phyloP scores from a whole-genome alignment of 2,329 filamentous ascomycete species.

The Aspergillus amoenus region DNA sequence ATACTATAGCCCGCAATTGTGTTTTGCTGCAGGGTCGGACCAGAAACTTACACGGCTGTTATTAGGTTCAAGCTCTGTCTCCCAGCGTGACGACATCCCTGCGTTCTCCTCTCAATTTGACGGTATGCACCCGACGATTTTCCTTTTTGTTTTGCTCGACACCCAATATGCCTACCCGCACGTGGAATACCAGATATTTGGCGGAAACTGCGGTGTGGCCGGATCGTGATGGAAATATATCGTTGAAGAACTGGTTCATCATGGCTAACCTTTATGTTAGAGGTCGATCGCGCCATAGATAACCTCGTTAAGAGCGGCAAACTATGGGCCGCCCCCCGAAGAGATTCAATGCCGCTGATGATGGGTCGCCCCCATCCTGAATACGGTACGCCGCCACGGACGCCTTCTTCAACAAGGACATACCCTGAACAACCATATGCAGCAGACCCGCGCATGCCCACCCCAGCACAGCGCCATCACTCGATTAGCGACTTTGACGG shows the following conservation, averaged over 20 bases:
- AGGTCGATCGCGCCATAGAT: slow-evolving; percentile 93
- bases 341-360: slow-evolving; percentile 74
- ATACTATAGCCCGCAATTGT: neutral
- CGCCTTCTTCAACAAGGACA: slow-evolving; percentile 17
- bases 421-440: slow-evolving; percentile 27
- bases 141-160: neutral
- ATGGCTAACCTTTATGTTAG: slow-evolving; percentile 50
- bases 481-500: slow-evolving; percentile 82
- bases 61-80: slow-evolving; percentile 71
- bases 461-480: slow-evolving; percentile 71
- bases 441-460: slow-evolving; percentile 69
- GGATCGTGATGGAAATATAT: neutral
- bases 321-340: slow-evolving; percentile 72
- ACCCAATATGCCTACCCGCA: neutral
- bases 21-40: slow-evolving; percentile 17
- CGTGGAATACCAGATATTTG: neutral
- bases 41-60: slow-evolving; percentile 10
- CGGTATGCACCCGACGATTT: slow-evolving; percentile 58
- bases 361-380: slow-evolving; percentile 59
- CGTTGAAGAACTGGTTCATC: neutral
- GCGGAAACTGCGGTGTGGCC: neutral
- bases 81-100: slow-evolving; percentile 69
- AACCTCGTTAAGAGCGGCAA: slow-evolving; percentile 97
- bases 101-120: slow-evolving; percentile 88
- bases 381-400: slow-evolving; percentile 53